Evolutionary conservation across 179 eudicot genomes (phyloP).

Genomic region (Gypsophila paniculata): DNA sequence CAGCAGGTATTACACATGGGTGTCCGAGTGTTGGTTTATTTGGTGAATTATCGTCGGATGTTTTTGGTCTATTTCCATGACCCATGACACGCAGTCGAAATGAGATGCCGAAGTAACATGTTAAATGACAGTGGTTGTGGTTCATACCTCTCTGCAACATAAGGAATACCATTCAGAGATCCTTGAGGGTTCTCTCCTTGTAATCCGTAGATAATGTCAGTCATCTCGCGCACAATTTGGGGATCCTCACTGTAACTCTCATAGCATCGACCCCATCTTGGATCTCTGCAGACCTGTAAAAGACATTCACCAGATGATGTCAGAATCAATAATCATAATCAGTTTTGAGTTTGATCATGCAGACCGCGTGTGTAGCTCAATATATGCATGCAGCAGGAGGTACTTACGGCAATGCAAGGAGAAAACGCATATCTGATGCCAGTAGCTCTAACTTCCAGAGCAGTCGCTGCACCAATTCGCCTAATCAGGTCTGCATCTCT

Average conservation of each 20-base stretch:
- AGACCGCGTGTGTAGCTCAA: no score
- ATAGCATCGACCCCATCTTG: constrained; percentile 47
- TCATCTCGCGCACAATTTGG: constrained; percentile 38
- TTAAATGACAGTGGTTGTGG: no score
- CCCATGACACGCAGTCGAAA: no score
- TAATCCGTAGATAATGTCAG: constrained; percentile 39
- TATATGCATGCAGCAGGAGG: no score
- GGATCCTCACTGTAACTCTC: constrained; percentile 47
- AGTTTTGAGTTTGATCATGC: no score
- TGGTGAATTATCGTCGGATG: no score
- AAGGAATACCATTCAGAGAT: constrained; percentile 33
- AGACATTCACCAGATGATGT: no score
- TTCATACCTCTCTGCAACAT: constrained; percentile 43
- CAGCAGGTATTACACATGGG: no score
- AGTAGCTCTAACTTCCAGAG: constrained; percentile 44
- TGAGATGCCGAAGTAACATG: no score
- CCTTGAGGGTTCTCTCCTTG: constrained; percentile 38
- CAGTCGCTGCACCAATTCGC: constrained; percentile 49
- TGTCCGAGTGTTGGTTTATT: no score
- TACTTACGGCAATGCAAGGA: constrained; percentile 44
- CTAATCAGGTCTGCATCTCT: constrained; percentile 41
- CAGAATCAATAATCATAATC: no score
- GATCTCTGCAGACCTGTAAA: constrained; percentile 42
- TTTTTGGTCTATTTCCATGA: no score
- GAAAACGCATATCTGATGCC: constrained; percentile 40